Evolutionary conservation across 139 green algal species (phyloP), one percentile per base, ranked within the genome.

Genomic region (Micractinium conductrix): DNA sequence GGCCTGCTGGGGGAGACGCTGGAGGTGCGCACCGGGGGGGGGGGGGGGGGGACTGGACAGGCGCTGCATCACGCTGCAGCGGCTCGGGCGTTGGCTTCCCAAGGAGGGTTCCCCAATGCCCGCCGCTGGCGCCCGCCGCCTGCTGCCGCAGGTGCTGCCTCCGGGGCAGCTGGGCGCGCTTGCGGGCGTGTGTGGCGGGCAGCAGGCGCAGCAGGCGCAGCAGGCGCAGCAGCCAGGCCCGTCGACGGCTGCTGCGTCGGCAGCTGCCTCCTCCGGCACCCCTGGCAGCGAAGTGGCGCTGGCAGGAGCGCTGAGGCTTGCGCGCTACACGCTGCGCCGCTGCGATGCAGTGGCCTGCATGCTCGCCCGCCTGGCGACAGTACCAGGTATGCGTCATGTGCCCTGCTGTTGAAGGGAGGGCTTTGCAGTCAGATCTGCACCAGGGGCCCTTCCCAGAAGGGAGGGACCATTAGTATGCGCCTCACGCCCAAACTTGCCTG

Each of bases 301-400:
- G 28, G 42, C 62, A 8, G 42, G 67, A 48, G 50, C 73, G 63
- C 50, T 88, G 84, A 55, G 84, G 2, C 21, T 87, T 4, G 74
- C 71, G 1, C 68, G 65, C 10, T 91, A 93, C 76, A 71, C 82
- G n/a, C 16, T 91, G 42, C 58, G 80, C 37, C 87, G 91, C 12
- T 79, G 86, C 73, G 72, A 71, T 19, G 91, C 87, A 16, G 88
- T 95, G 44, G 38, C 44, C 50, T 69, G 58, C 68, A 87, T 98
- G 76, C 88, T 95, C 78, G 55, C 81, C 17, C 88, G 83, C 8
- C 89, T 98, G 88, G 91, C 92, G 33, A 95, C 89, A 14, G 44
- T 98, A 28, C 83, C 91, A 0, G n/a, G n/a, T n/a, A n/a, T n/a
- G n/a, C n/a, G n/a, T n/a, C n/a, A n/a, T n/a, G n/a, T n/a, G n/a